These are phyloP conservation scores for Peronospora belbahrii DNA, from an alignment of 352 stramenopile species.

Conservation along the genomic window DNA sequence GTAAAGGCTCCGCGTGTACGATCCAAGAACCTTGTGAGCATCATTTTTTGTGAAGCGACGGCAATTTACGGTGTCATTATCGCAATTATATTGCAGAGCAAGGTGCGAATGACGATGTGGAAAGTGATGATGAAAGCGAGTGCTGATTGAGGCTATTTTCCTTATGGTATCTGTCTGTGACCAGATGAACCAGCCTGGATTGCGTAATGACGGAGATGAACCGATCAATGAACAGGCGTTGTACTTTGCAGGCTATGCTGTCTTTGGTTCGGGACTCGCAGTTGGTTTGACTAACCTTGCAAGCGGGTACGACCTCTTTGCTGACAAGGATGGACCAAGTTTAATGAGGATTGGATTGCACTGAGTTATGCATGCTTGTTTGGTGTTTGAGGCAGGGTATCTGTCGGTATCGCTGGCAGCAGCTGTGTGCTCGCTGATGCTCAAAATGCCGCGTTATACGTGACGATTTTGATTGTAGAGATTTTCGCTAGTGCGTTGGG, in stretches of 20 bases:
- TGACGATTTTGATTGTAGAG: slow-evolving; percentile 99
- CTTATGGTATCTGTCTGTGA: neutral
- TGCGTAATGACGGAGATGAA: slow-evolving; percentile 51
- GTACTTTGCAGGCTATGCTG: slow-evolving; percentile 96
- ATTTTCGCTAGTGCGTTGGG: slow-evolving; percentile 99
- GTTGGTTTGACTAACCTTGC: slow-evolving; percentile 98
- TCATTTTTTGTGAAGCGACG: slow-evolving; percentile 99
- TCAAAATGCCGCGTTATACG: slow-evolving; percentile 96
- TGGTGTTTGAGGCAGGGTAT: slow-evolving; percentile 62
- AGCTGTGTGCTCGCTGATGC: slow-evolving; percentile 97
- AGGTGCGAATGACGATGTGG: slow-evolving; percentile 57
- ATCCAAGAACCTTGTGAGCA: slow-evolving; percentile 99
- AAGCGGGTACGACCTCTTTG: slow-evolving; percentile 58
- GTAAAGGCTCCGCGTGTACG: slow-evolving; percentile 98
- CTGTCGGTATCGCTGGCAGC: slow-evolving; percentile 96
- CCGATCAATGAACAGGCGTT: slow-evolving; percentile 67
- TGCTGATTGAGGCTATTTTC: neutral
- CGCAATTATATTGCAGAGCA: slow-evolving; percentile 98
- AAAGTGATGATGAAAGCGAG: neutral
- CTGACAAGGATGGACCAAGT: neutral
- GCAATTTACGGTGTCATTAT: slow-evolving; percentile 99
- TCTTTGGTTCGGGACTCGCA: slow-evolving; percentile 95
- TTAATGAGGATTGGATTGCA: neutral
- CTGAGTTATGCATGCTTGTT: slow-evolving; percentile 7
- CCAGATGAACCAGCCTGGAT: slow-evolving; percentile 69